phyloP scores from a whole-genome alignment of 1,139 yeast genomes.

The Taphrina flavorubra region DNA sequence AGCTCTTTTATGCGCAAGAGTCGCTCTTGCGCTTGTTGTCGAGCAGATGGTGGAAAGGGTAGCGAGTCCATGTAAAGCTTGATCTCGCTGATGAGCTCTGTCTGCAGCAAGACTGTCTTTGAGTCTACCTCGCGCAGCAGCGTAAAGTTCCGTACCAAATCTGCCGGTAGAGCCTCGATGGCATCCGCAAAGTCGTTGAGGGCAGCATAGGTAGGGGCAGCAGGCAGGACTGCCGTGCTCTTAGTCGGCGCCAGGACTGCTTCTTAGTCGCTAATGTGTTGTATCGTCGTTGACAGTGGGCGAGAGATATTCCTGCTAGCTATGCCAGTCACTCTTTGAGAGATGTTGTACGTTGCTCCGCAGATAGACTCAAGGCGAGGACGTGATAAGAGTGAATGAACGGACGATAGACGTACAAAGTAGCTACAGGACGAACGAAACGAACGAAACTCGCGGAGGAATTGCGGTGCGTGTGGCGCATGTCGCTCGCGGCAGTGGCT shows the following conservation, averaged over 20 bases:
- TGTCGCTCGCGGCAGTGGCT: neutral
- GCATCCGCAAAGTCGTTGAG: slow-evolving; percentile 90
- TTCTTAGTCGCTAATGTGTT: neutral
- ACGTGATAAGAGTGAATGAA: no score
- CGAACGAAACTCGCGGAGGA: slow-evolving; percentile 9
- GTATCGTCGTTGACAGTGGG: no score
- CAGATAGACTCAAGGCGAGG: no score
- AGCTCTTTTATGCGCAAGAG: slow-evolving; percentile 51
- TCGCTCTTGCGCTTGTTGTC: slow-evolving; percentile 15
- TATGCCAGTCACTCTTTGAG: no score
- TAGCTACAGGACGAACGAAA: neutral
- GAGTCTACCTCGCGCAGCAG: slow-evolving; percentile 92
- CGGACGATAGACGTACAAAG: neutral
- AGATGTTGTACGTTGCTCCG: no score
- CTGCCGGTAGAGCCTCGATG: slow-evolving; percentile 86
- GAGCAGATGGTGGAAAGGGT: slow-evolving; percentile 20
- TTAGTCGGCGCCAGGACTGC: slow-evolving; percentile 13
- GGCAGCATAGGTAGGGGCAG: slow-evolving; percentile 67
- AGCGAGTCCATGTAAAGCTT: slow-evolving; percentile 32
- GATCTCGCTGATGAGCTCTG: slow-evolving; percentile 24
- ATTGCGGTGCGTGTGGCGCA: slow-evolving; percentile 5
- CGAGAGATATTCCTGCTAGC: no score
- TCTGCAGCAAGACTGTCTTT: slow-evolving; percentile 66
- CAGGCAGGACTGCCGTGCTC: slow-evolving; percentile 21
- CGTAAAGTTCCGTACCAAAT: slow-evolving; percentile 83